Base-by-base conservation (phyloP, 1,139 yeast genomes). In the Yamadazyma buinensis region DNA sequence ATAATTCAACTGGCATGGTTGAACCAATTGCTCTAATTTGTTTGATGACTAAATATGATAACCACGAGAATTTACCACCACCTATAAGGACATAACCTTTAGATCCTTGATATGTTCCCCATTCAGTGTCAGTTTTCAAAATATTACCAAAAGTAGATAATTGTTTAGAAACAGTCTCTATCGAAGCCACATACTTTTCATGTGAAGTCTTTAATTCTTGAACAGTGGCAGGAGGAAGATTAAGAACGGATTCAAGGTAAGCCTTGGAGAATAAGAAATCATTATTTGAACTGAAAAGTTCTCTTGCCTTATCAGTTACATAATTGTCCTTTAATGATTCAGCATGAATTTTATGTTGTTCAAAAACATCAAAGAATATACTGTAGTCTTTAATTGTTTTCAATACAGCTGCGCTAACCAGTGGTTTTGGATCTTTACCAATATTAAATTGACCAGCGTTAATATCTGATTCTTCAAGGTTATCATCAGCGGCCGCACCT, bases 21-120 rank as follows among this genome's bases (percentile, higher is more conserved):
- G 70, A 52, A 2, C 75, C 75, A 2, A 58, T 50, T 7, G 58
- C 59, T 30, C 75, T 52, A 22, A 69, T 48, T 46, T 69, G 75
- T 39, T 54, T 57, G 26, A 69, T 64, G 3, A 67, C 74, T 38
- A 69, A 56, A 42, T 57, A 67, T 11, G 73, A 58, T 35, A 69
- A 54, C 75, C 75, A 69, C 40, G 64, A 59, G 45, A 60, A 69
- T 41, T 59, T 43, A 2, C 71, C 72, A 5, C 75, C 75, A 2
- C 75, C 75, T 26, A 69, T 61, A 29, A 68, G 36, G 1, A 68
- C 72, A 43, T 61, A 64, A 7, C 75, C 75, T 15, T 54, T 44
- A 1, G 67, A 52, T 0, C 59, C 64, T n/a, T 52, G 43, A 47
- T 66, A 69, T 2, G 39, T 30, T 3, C 44, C 41, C 75, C 75